Evolutionary conservation across 2,329 filamentous ascomycete genomes (phyloP), one percentile per base, ranked within the genome.

Genomic region (Talaromyces sp.): DNA sequence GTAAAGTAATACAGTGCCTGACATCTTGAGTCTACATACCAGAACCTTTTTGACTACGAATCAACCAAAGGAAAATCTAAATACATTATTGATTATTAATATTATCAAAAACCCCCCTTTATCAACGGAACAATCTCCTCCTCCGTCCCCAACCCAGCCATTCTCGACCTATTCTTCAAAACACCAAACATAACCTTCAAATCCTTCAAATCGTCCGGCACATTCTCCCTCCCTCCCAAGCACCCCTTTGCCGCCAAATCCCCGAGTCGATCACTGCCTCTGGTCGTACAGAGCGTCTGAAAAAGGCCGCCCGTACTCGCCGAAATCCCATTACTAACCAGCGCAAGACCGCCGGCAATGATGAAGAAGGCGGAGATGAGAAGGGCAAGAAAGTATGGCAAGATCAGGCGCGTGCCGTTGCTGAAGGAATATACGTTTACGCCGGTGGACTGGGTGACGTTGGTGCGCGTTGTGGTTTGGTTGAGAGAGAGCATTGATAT

Each of bases 181-280:
- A 62, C 64, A 9, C 62, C 62, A 61, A 64, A 65, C 58, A 59
- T 60, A 9, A 65, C 67, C 44, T 61, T 55, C 47, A 66, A 51
- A 30, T 64, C 52, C 55, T 62, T 65, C 30, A 63, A 36, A 10
- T 63, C 58, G 4, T 61, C 61, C 1, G 65, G 66, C 19, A 66
- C 60, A 54, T 66, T 66, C 59, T 63, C 59, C 2, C 63, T 60
- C 0, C 65, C 65, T 4, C 60, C 64, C 7, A 65, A 22, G 39
- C 62, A 65, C 1, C 64, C 64, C 39, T 51, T 54, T 10, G 58
- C 44, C 10, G 64, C 62, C 28, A 65, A 55, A 27, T 58, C 28
- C 9, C 52, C 52, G 4, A 64, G 19, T n/a, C 52, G 30, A 2
- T 59, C 54, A 62, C 62, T 63, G 1, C 57, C 62, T 1, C 62